A percentile compares a stretch with the other conserved stretches of the same genome.
Conservation (phyloP, 805 yeast species). For the Wickerhamiella shivajii region DNA sequence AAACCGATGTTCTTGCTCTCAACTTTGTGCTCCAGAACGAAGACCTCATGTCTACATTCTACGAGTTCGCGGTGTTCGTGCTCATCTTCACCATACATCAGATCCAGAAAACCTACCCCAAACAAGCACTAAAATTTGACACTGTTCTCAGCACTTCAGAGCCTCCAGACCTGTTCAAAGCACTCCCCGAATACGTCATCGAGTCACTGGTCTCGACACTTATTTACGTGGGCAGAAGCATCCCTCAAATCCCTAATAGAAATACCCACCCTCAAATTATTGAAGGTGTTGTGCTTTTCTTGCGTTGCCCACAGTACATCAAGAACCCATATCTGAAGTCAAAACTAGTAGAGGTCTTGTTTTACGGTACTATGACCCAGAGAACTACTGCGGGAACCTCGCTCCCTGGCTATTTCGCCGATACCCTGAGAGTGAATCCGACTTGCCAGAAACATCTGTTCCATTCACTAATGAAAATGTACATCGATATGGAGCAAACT, state of each 20-base stretch:
- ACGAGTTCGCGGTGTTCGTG: constrained; percentile 67
- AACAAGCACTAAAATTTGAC: constrained; percentile 5
- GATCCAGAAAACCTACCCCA: constrained; percentile 59
- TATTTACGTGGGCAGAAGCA: constrained; percentile 41
- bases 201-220: constrained; percentile 65
- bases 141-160: too few species aligned
- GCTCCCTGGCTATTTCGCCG: constrained; percentile 52
- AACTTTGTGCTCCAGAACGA: constrained; percentile 47
- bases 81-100: constrained; percentile 55
- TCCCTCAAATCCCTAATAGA: constrained; percentile 39
- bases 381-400: constrained; percentile 27
- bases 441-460: constrained; percentile 51
- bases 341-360: constrained; percentile 64
- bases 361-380: constrained; percentile 45
- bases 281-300: constrained; percentile 57
- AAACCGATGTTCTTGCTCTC: constrained; percentile 40
- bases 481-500: constrained; percentile 89
- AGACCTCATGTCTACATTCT: constrained; percentile 45
- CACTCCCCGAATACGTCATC: constrained; percentile 69
- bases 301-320: constrained; percentile 51
- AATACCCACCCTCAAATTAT: constrained; percentile 24
- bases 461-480: constrained; percentile 74
- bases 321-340: constrained; percentile 92
- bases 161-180: constrained; percentile 52
- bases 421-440: constrained; percentile 47